Percentiles rank a stretch among this genome's conserved stretches.
phyloP scores from a whole-genome alignment of 2,329 filamentous ascomycete species.

The Penicillium hesseltinei region DNA sequence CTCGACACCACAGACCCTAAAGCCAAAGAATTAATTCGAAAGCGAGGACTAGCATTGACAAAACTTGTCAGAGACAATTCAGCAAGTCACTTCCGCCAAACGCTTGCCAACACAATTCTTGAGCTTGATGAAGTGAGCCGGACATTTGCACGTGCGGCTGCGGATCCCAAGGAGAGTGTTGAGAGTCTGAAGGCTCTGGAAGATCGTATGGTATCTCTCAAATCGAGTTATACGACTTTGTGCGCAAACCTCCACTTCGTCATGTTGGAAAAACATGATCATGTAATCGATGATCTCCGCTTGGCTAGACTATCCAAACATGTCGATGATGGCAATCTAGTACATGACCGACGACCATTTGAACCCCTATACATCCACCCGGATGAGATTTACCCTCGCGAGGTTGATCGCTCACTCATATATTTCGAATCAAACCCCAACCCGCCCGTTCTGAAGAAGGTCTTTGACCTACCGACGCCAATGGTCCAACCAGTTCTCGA shows the following conservation, averaged over 20 bases:
- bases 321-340: slow-evolving; percentile 53
- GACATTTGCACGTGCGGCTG: slow-evolving; percentile 25
- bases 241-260: slow-evolving; percentile 28
- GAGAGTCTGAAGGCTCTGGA: slow-evolving; percentile 25
- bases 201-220: slow-evolving; percentile 16
- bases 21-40: slow-evolving; percentile 2
- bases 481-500: slow-evolving; percentile 20
- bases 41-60: slow-evolving; percentile 3
- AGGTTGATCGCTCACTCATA: slow-evolving; percentile 29
- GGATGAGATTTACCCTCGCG: slow-evolving; percentile 66
- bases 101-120: slow-evolving; percentile 16
- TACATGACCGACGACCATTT: slow-evolving; percentile 68
- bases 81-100: slow-evolving; percentile 12
- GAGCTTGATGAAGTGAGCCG: slow-evolving; percentile 31
- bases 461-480: slow-evolving; percentile 16
- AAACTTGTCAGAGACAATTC: slow-evolving; percentile 31
- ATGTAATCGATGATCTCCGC: slow-evolving; percentile 55
- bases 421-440: slow-evolving; percentile 37
- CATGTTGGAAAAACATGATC: slow-evolving; percentile 30
- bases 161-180: slow-evolving; percentile 21
- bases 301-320: slow-evolving; percentile 27
- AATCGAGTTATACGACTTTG: neutral
- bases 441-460: slow-evolving; percentile 20
- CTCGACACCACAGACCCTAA: neutral
- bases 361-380: slow-evolving; percentile 63